A percentile compares a stretch with the other conserved stretches of the same genome.
These are phyloP conservation scores for Trichothecium roseum DNA, from an alignment of 2,329 filamentous ascomycete genomes.

Conservation along the genomic window DNA sequence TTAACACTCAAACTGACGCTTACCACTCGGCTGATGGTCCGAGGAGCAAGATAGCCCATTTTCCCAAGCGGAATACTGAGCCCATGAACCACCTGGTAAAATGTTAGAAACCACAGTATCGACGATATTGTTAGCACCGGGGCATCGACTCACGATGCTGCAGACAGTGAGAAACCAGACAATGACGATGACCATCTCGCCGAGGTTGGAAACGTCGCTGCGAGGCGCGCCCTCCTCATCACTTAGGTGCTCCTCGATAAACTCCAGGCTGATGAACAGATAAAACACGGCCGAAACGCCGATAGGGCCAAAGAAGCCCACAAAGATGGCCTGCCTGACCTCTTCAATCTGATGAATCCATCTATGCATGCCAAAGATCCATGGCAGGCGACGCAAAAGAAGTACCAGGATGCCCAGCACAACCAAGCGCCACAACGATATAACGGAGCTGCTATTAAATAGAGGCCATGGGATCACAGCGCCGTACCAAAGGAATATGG, in stretches of 20 bases:
- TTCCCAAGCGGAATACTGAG: slow-evolving; percentile 71
- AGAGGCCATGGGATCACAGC: slow-evolving; percentile 71
- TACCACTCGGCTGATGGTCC: slow-evolving; percentile 33
- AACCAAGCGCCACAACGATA: slow-evolving; percentile 65
- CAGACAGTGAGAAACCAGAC: slow-evolving; percentile 83
- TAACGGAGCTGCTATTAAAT: slow-evolving; percentile 57
- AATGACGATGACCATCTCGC: slow-evolving; percentile 58
- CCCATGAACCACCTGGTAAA: slow-evolving; percentile 57
- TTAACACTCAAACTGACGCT: slow-evolving; percentile 11
- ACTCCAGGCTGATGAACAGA: slow-evolving; percentile 71
- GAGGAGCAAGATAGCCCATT: slow-evolving; percentile 50
- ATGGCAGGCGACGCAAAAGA: slow-evolving; percentile 65
- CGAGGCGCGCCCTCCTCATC: slow-evolving; percentile 48
- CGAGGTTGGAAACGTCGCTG: slow-evolving; percentile 54
- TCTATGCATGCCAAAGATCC: slow-evolving; percentile 60
- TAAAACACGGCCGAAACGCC: slow-evolving; percentile 89
- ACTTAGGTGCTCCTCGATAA: slow-evolving; percentile 43
- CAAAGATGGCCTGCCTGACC: slow-evolving; percentile 66
- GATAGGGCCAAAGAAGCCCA: slow-evolving; percentile 89
- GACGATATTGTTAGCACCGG: not conserved
- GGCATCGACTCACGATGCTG: slow-evolving; percentile 55
- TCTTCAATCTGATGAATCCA: slow-evolving; percentile 72
- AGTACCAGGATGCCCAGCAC: slow-evolving; percentile 66
- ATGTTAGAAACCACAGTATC: not conserved
- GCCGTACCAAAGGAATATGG: slow-evolving; percentile 86